Conservation (phyloP, 2,329 filamentous ascomycete genomes). For the Botrytis fragariae region DNA sequence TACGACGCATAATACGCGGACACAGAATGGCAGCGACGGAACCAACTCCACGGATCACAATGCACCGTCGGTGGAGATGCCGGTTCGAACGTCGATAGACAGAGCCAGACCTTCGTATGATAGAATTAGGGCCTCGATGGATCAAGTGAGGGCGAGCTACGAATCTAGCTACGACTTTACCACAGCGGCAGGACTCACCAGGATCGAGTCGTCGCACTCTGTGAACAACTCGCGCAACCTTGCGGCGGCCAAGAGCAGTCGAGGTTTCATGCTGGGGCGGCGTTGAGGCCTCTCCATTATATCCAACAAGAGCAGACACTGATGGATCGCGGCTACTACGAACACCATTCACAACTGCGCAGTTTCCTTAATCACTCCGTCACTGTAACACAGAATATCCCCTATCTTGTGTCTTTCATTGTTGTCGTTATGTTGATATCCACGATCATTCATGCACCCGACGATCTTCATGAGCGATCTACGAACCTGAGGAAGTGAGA, state of each 20-base stretch:
- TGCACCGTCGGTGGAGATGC: slow-evolving; percentile 53
- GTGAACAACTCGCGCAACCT: slow-evolving; percentile 19
- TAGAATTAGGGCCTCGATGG: slow-evolving; percentile 81
- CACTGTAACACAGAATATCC: slow-evolving; percentile 39
- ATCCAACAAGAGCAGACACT: no score
- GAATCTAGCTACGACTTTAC: slow-evolving; percentile 90
- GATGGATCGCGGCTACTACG: no score
- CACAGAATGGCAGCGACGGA: slow-evolving; percentile 89
- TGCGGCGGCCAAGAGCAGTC: slow-evolving; percentile 30
- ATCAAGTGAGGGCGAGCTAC: slow-evolving; percentile 77
- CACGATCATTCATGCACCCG: slow-evolving; percentile 40
- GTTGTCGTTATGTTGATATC: slow-evolving; percentile 31
- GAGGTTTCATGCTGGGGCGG: neutral
- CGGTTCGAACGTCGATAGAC: slow-evolving; percentile 44
- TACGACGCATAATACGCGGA: slow-evolving; percentile 73
- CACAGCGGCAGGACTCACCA: slow-evolving; percentile 78
- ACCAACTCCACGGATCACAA: slow-evolving; percentile 79
- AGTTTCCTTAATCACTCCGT: no score
- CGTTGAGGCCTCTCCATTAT: no score
- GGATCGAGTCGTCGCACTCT: slow-evolving; percentile 60
- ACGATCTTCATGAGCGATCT: slow-evolving; percentile 53
- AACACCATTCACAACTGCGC: no score
- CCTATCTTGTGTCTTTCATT: slow-evolving; percentile 29
- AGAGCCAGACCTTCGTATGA: slow-evolving; percentile 80
- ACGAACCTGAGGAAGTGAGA: slow-evolving; percentile 34